A percentile compares a stretch with the other conserved stretches of the same genome.
These are phyloP conservation scores for Pholiota conissans DNA, from an alignment of 768 basidiomycete genomes.

Conservation along the genomic window DNA sequence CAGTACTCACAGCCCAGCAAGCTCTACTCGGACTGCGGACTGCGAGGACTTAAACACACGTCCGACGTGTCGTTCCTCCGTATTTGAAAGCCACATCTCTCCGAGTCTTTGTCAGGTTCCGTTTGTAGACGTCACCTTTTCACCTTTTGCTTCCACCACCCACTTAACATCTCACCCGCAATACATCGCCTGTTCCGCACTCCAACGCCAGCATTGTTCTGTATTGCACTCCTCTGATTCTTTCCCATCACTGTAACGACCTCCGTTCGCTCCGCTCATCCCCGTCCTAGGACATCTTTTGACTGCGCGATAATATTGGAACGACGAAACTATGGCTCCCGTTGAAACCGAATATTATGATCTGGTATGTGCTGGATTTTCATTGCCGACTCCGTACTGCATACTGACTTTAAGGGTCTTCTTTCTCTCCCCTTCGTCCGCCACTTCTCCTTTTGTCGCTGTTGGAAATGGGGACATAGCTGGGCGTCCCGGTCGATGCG, in stretches of 20 bases:
- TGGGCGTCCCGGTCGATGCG: slow-evolving; percentile 71
- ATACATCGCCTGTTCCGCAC: not conserved
- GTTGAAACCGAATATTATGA: slow-evolving; percentile 91
- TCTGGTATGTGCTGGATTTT: slow-evolving; percentile 49
- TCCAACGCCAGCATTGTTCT: not conserved
- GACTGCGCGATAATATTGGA: not conserved
- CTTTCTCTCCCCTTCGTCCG: not conserved
- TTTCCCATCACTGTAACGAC: not conserved
- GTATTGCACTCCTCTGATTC: not conserved
- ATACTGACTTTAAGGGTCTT: not conserved
- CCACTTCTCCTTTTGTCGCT: not conserved
- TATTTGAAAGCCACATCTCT: too few species aligned
- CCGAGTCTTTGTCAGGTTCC: not conserved
- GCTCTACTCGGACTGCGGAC: not conserved
- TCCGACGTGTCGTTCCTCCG: too few species aligned
- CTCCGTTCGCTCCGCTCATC: not conserved
- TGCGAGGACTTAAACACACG: not conserved
- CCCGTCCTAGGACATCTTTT: not conserved
- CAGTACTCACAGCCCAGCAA: not conserved
- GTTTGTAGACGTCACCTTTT: not conserved
- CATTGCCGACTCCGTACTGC: not conserved
- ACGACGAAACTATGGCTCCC: slow-evolving; percentile 64
- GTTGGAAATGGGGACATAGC: slow-evolving; percentile 47
- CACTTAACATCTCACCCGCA: not conserved
- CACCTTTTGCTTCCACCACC: not conserved